Base-by-base conservation (phyloP, 192 early-diverging fungal species). In the Pilaira anomala region DNA sequence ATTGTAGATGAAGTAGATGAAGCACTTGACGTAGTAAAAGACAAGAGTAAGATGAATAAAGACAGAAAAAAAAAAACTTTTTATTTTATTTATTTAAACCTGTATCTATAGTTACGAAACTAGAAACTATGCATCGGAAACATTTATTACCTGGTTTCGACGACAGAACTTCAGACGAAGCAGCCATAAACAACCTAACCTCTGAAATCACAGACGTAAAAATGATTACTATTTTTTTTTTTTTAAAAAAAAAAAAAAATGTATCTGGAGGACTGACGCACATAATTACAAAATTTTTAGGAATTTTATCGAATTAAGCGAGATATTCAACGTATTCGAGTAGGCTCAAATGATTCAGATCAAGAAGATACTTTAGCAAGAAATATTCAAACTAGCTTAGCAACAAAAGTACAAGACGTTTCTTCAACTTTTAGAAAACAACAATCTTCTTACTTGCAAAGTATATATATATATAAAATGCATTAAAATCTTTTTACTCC, bases 91-190 rank as follows among this genome's bases (percentile, higher is more conserved):
- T n/a, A n/a, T n/a, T n/a, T n/a, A n/a, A n/a, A n/a, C n/a, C n/a
- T n/a, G n/a, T n/a, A n/a, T n/a, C n/a, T n/a, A 22, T 24, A 75
- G 91, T 93, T 33, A 73, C 76, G 63, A 80, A 80, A 21, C 82
- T 98, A 7, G 88, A 94, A 30, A 75, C 54, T 6, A 83, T 95
- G 77, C 94, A 98, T 75, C 90, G 87, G 65, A 89, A 89, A 62
- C 91, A 95, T 68, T 71, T 95, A 16, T 67, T 97, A 53, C 96
- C 96, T 18, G 95, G 95, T 29, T 98, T 98, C 63, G 93, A 96
- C 59, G 95, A 98, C 76, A 83, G 86, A 19, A 74, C 83, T 0
- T 80, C 71, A 2, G 91, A 93, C 68, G 89, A 93, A 67, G 77
- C 79, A 53, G 88, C 87, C 49, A 98, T 98, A 51, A 88, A 95